Conservation (phyloP, 345 rosid species). For the Excoecaria agallocha region DNA sequence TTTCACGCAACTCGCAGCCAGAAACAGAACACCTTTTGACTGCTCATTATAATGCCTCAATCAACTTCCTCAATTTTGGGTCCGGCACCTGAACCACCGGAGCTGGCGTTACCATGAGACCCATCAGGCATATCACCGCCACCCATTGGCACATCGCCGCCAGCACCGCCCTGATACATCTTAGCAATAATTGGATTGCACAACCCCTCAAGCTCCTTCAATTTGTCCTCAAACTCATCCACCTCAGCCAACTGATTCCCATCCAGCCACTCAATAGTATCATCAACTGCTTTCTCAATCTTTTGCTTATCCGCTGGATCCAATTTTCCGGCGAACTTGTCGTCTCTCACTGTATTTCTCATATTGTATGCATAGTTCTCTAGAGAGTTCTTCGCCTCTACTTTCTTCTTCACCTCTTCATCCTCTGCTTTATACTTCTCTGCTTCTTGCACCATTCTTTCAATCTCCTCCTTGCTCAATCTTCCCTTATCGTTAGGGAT, state of each 20-base stretch:
- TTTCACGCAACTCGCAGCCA: too few relatives aligned
- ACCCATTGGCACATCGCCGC: conserved; percentile 19
- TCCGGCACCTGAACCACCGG: conserved; percentile 14
- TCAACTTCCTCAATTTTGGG: conserved; percentile 28
- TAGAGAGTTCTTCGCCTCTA: conserved; percentile 13
- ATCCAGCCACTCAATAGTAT: conserved; percentile 24
- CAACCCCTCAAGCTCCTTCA: conserved; percentile 14
- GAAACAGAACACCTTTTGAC: neutral
- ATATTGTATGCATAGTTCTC: conserved; percentile 23
- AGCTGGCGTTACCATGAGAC: neutral
- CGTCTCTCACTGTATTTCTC: conserved; percentile 11
- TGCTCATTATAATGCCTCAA: neutral
- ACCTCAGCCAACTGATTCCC: conserved; percentile 21
- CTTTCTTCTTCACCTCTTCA: conserved; percentile 15
- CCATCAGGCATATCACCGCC: conserved; percentile 14
- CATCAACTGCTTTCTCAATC: conserved; percentile 23
- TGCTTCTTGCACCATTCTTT: conserved; percentile 16
- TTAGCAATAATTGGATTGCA: conserved; percentile 4
- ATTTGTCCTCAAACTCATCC: conserved; percentile 20
- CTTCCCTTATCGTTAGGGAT: conserved; percentile 5
- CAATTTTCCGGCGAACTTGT: conserved; percentile 10
- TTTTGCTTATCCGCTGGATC: conserved; percentile 13
- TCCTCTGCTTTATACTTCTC: conserved; percentile 14
- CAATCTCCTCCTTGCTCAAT: conserved; percentile 13
- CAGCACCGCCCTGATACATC: conserved; percentile 16